Evolutionary conservation across 805 yeast species (phyloP), one percentile per base, ranked within the genome.

Genomic region (Zygoascus tannicola): DNA sequence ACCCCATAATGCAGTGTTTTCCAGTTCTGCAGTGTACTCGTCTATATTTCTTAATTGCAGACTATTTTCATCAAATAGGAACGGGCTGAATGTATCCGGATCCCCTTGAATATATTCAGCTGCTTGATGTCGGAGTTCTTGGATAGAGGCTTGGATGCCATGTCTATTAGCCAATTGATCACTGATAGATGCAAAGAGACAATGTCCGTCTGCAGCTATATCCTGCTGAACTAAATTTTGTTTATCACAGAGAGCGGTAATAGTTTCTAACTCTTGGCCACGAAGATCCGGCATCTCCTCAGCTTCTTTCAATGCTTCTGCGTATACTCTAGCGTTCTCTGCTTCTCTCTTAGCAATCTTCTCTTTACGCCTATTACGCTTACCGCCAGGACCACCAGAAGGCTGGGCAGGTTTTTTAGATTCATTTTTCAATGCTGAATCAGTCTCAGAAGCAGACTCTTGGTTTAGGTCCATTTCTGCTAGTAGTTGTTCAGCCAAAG

Each of bases 1-100:
- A 21, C 98, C 98, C 98, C 98, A 90, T 69, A 84, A 75, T 0
- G 94, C 79, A 0, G 95, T 85, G n/a, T 61, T 68, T 47, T 74
- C 82, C 46, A 90, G 70, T 49, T 79, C 81, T 2, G 67, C 61
- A 2, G 85, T 73, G 59, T 92, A 92, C 19, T 75, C 75, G 32
- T 74, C 80, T 22, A 88, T 63, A 50, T 83, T 82, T 40, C 72
- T 70, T 47, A 85, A 52, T 5, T 74, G 66, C 68, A 80, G 70
- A 1, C 88, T 81, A 12, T 65, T 68, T 52, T 86, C 96, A 58
- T 85, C 94, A 56, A 86, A 80, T 51, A 90, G 63, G 55, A 82
- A 90, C 14, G 97, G 96, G 3, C 75, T 64, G 57, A 78, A 92
- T 34, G 81, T 81, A 51, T 84, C 81, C 10, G 75, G 75, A 56